Conservation (phyloP, 2,329 filamentous ascomycete genomes). For the Zasmidium cellare region DNA sequence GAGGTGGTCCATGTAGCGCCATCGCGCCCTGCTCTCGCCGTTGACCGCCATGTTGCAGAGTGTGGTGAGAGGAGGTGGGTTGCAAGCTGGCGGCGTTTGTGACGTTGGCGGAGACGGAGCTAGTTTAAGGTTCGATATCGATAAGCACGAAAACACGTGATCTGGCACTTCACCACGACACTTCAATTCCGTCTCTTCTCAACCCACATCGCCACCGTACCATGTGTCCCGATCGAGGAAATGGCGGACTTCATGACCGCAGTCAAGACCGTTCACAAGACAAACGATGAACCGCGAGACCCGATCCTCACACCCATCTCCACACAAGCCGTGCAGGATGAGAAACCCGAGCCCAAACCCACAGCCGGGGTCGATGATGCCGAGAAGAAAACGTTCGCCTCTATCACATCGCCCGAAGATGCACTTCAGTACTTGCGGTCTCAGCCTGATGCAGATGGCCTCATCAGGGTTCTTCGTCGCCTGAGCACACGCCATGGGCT, state of each 20-base stretch:
- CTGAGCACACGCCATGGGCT: conserved; percentile 14
- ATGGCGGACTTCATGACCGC: conserved; percentile 54
- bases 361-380: background rate
- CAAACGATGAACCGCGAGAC: conserved; percentile 1
- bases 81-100: background rate
- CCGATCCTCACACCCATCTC: conserved; percentile 16
- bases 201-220: conserved; percentile 1
- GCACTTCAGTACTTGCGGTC: conserved; percentile 41
- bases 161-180: background rate
- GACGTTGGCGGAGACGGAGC: background rate
- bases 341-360: background rate
- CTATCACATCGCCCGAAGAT: conserved; percentile 20
- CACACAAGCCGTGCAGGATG: background rate
- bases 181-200: background rate
- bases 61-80: background rate
- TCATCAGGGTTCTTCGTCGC: conserved; percentile 27
- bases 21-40: conserved; percentile 37
- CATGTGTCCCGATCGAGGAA: conserved; percentile 26
- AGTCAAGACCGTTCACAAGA: conserved; percentile 42
- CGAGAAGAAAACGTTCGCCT: background rate
- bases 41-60: conserved; percentile 19
- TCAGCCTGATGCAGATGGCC: conserved; percentile 38
- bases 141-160: background rate
- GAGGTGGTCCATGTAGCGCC: conserved; percentile 82
- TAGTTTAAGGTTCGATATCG: background rate